Conservation (phyloP, 2,329 filamentous ascomycete genomes). For the Sclerotinia spermophila region DNA sequence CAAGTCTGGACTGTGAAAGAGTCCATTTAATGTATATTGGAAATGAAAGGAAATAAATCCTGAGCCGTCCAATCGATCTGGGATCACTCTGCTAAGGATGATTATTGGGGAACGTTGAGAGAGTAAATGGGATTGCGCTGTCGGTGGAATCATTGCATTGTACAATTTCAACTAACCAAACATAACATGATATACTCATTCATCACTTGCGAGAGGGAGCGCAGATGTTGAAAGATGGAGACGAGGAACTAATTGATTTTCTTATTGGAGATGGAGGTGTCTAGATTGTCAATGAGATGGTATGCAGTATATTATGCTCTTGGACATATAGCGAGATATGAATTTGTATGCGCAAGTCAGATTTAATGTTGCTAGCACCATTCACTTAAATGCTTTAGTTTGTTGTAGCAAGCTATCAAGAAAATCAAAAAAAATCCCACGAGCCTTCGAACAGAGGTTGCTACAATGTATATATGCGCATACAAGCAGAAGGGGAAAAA, state of each 20-base stretch:
- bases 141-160: no score
- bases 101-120: no score
- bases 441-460: background rate
- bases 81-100: no score
- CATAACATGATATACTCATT: no score
- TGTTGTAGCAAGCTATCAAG: background rate
- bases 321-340: background rate
- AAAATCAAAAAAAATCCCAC: background rate
- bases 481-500: background rate
- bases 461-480: background rate
- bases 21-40: no score
- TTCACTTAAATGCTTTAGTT: no score
- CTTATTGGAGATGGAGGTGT: background rate
- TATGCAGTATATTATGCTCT: no score
- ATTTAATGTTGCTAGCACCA: background rate
- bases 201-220: background rate
- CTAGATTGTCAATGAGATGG: background rate
- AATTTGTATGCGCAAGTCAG: background rate
- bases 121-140: no score
- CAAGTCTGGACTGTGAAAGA: background rate
- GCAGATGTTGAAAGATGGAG: background rate
- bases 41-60: no score
- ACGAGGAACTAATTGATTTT: background rate
- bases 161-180: background rate
- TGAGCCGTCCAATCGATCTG: no score